Evolutionary conservation across 768 basidiomycete genomes (phyloP), one percentile per base, ranked within the genome.

Genomic region (Boletus tylopilopsis): DNA sequence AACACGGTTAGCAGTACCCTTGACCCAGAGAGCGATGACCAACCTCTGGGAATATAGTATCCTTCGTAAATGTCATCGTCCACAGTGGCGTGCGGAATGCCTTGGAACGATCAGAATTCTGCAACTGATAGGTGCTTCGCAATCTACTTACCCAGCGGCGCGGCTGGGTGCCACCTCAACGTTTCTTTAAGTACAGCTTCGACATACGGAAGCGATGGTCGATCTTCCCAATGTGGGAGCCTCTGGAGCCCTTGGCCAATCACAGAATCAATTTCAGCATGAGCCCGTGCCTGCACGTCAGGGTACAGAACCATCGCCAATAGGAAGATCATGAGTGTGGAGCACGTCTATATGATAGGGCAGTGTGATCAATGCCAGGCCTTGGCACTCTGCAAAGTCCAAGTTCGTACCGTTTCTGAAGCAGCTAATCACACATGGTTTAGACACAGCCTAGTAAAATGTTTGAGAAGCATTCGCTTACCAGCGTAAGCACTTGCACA

Each of bases 21-120:
- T 32, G 45, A 13, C 38, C 37, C 18, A 37, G 40, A 22, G 18
- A 32, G 19, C 34, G 27, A 37, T 12, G 19, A 32, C 22, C 74
- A 63, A 55, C 78, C 80, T 53, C 72, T 70, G 10, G 82, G 79
- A 36, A 84, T 83, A 6, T 76, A 54, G 47, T 76, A 76, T 19
- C 73, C 71, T 39, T 70, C 63, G 50, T 76, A 76, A 15, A 69
- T 47, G 42, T 74, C 76, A 46, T 75, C 73, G 30, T 69, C 57
- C 2, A 71, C 71, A 4, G 60, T 51, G 15, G 59, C 53, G 42
- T 71, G 71, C 6, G 67, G 64, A n/a, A 68, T 47, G 5, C 64
- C 67, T 63, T 37, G 19, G 18, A 23, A 22, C 4, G 9, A 50
- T 42, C 32, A 41, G 35, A 45, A 1, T 35, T 32, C 15, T n/a